phyloP scores from a whole-genome alignment of 331 rosid species.

The Stylosanthes scabra region DNA sequence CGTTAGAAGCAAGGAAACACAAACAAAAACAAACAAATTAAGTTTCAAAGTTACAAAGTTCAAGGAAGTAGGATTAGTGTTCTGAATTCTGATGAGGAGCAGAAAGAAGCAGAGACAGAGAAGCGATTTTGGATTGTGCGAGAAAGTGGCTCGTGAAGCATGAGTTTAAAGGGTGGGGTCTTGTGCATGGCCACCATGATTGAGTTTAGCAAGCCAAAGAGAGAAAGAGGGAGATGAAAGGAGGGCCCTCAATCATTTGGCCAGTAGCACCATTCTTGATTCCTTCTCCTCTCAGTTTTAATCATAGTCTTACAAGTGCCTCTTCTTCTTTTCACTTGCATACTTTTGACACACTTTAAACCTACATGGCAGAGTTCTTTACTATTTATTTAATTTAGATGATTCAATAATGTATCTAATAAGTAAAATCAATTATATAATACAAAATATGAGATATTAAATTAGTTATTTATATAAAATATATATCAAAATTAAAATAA shows the following conservation, averaged over 20 bases:
- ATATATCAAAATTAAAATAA: no score
- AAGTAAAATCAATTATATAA: no score
- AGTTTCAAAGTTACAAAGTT: conserved; percentile 41
- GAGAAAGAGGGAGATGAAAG: not conserved
- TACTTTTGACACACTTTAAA: conserved; percentile 57
- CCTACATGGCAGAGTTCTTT: no score
- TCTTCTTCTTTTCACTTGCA: conserved; percentile 35
- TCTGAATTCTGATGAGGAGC: no score
- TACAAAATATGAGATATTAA: no score
- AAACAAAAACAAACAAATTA: conserved; percentile 49
- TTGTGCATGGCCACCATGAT: conserved; percentile 14
- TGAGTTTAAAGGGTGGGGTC: not conserved
- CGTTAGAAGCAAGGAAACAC: conserved; percentile 19
- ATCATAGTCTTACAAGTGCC: conserved; percentile 41
- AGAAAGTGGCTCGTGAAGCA: not conserved
- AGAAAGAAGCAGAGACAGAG: conserved; percentile 4
- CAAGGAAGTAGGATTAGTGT: not conserved
- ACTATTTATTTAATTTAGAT: no score
- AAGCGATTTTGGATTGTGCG: not conserved
- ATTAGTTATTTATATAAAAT: no score
- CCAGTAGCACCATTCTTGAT: conserved; percentile 43
- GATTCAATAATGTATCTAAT: no score
- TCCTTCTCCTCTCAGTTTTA: conserved; percentile 40
- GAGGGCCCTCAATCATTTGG: conserved; percentile 63
- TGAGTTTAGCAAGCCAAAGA: conserved; percentile 53